Evolutionary conservation across 306 rosid species (phyloP).

Genomic region (Ceratonia siliqua): DNA sequence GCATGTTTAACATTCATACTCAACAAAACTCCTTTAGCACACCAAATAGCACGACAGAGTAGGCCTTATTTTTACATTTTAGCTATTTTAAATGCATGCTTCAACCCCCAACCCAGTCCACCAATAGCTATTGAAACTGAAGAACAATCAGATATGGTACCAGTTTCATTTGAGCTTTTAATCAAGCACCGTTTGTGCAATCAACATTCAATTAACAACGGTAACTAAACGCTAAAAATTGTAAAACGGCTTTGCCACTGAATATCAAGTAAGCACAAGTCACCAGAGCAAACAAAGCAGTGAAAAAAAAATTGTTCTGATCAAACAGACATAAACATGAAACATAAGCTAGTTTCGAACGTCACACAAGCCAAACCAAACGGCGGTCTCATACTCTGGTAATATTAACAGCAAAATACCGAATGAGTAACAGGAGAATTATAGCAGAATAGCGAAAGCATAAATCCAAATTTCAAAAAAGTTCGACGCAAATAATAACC

Average conservation of each 20-base stretch:
- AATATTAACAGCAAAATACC: background rate
- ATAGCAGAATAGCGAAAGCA: background rate
- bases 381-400: background rate
- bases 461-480: background rate
- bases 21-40: constrained; percentile 4
- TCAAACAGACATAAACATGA: background rate
- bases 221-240: background rate
- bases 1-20: background rate
- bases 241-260: background rate
- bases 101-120: background rate
- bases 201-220: background rate
- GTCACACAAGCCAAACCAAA: background rate
- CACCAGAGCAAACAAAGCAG: background rate
- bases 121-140: constrained; percentile 6
- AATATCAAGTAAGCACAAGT: background rate
- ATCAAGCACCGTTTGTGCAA: constrained; percentile 10
- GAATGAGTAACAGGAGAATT: background rate
- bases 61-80: background rate
- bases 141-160: constrained; percentile 5
- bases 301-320: background rate
- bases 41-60: constrained; percentile 11
- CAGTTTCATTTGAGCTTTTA: constrained; percentile 17
- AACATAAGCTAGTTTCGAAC: background rate
- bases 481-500: background rate
- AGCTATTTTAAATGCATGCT: constrained; percentile 1